Percentiles rank a stretch among this genome's conserved stretches.
Evolutionary conservation across 768 basidiomycete genomes (phyloP).

Genomic region (Rhizopogon vinicolor): DNA sequence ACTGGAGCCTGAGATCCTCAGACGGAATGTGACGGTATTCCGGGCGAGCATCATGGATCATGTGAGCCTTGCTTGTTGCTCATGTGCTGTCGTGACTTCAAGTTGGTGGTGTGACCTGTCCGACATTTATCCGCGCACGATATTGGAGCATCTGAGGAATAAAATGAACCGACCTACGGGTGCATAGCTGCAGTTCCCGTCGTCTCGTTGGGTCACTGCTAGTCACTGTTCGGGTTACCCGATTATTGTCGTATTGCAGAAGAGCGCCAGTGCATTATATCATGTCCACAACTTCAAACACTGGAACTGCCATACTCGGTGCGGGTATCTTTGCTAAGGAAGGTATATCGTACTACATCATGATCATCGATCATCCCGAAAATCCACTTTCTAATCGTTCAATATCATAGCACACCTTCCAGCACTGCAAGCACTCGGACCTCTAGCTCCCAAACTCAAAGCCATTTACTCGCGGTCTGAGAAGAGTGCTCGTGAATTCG

Average conservation of each 20-base stretch:
- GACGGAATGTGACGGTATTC: too few relatives aligned
- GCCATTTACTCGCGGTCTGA: slow-evolving; percentile 82
- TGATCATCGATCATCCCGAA: slow-evolving; percentile 4
- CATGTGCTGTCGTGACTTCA: neutral
- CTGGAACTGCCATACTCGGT: slow-evolving; percentile 73
- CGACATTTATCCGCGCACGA: slow-evolving; percentile 3
- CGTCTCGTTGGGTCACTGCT: neutral
- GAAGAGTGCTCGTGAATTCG: slow-evolving; percentile 51
- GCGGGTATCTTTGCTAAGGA: slow-evolving; percentile 76
- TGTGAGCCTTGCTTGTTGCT: neutral
- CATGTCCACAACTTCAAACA: slow-evolving; percentile 34
- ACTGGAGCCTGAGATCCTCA: too few relatives aligned
- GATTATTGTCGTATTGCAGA: too few relatives aligned
- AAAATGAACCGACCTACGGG: neutral
- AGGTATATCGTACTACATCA: slow-evolving; percentile 35
- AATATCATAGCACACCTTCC: slow-evolving; percentile 66
- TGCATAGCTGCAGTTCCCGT: neutral
- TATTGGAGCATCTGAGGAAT: neutral
- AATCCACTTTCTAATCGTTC: slow-evolving; percentile 17
- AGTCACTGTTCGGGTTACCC: too few relatives aligned
- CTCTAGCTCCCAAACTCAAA: slow-evolving; percentile 41
- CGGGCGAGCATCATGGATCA: neutral
- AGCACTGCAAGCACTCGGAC: slow-evolving; percentile 52
- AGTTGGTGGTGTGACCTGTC: neutral
- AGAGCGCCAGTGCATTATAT: neutral